phyloP scores from a whole-genome alignment of 2,329 filamentous ascomycete genomes.

The Ophiostoma sp. region DNA sequence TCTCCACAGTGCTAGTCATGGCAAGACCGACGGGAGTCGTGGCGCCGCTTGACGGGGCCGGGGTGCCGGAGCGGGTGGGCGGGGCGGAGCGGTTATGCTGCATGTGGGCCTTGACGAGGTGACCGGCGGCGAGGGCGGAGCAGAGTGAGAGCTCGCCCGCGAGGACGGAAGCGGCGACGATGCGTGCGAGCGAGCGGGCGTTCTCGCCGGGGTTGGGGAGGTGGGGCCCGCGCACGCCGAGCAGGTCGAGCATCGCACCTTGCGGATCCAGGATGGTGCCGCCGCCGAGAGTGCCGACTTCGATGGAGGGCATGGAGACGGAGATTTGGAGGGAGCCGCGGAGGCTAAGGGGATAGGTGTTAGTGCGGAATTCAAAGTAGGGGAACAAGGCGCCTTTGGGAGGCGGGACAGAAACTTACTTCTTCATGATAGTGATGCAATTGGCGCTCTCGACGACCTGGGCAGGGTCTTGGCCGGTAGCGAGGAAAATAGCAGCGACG shows the following conservation, averaged over 20 bases:
- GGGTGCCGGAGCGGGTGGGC: slow-evolving; percentile 64
- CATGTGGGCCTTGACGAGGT: slow-evolving; percentile 92
- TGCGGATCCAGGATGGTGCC: slow-evolving; percentile 96
- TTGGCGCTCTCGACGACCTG: slow-evolving; percentile 96
- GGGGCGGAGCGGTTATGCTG: slow-evolving; percentile 80
- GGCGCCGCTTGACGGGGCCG: slow-evolving; percentile 36
- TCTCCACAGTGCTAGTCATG: slow-evolving; percentile 41
- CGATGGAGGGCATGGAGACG: slow-evolving; percentile 96
- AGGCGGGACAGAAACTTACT: slow-evolving; percentile 36
- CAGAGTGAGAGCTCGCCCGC: slow-evolving; percentile 91
- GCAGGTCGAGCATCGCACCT: slow-evolving; percentile 90
- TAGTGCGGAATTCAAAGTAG: background rate
- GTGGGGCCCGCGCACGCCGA: slow-evolving; percentile 87
- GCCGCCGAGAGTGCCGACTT: slow-evolving; percentile 94
- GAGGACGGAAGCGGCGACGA: slow-evolving; percentile 83
- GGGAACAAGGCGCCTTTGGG: background rate
- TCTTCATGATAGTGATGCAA: slow-evolving; percentile 99
- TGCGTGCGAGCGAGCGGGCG: slow-evolving; percentile 77
- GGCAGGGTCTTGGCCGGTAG: slow-evolving; percentile 93
- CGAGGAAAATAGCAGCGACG: slow-evolving; percentile 89
- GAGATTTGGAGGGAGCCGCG: slow-evolving; percentile 91
- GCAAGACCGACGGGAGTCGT: slow-evolving; percentile 44
- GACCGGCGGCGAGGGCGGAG: slow-evolving; percentile 85
- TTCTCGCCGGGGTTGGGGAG: slow-evolving; percentile 89
- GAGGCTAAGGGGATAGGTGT: slow-evolving; percentile 37